Base-by-base conservation (phyloP, 306 rosid species). In the Luffa acutangula region DNA sequence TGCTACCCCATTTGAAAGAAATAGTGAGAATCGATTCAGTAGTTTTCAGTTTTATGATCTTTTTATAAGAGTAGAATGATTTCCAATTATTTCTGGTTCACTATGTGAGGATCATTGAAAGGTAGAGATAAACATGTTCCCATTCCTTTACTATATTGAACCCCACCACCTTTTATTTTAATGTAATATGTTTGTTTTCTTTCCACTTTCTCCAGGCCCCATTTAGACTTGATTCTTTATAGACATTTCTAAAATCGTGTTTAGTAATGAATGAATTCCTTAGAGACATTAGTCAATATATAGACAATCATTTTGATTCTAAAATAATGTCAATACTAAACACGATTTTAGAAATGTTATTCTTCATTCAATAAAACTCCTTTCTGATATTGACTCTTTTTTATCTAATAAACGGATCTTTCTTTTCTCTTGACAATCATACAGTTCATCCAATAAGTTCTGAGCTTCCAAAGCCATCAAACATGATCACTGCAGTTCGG, bases 391-490 rank as follows among this genome's bases (percentile, higher is more conserved):
- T 31, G 4, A 20, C 18, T 60, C 41, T 4, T 60, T 25, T 31
- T 33, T 31, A 12, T 31, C 12, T 4, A 33, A 12, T 12, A 12
- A 62, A 33, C 17, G 8, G 7, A 65, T 11, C 51, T 52, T 49
- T 54, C 49, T 36, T 52, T n/a, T 54, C 42, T 53, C 15, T 17
- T 31, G 10, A 0, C 63, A 33, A 57, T 42, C 69, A 67, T 82
- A 79, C 92, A 95, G 99, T 95, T 73, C 99, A 95, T 82, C 99
- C 97, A 3, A 93, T 95, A 80, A 97, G 91, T 21, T 89, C 87
- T 78, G 99, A 92, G 91, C 91, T 93, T 9, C 85, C 86, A 10
- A 90, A 84, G 72, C 85, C 92, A 66, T 90, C 97, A 0, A 86
- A 93, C 20, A 95, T 95, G 99, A 80, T 84, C 58, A 75, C 25